Base-by-base conservation (phyloP, 1,139 yeast genomes). In the Geotrichum fermentans region DNA sequence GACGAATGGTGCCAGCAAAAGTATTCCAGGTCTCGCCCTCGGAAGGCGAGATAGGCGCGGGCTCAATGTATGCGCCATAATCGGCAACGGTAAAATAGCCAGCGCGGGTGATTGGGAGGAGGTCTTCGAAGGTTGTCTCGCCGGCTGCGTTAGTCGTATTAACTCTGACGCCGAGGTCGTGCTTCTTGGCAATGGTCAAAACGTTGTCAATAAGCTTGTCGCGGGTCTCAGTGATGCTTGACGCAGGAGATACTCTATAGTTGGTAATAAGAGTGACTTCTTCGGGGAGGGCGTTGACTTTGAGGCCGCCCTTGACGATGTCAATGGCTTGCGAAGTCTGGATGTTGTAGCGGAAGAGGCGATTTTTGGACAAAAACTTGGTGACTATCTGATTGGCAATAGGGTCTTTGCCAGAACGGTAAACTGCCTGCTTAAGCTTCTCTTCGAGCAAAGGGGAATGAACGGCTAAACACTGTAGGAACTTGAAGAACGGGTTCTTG, bases 201-300 rank as follows among this genome's bases (percentile, higher is more conserved):
- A 77, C 67, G 47, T 72, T 67, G 0, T 57, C 55, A 16, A 72
- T 52, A 29, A 77, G 61, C 51, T 72, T 71, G 2, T 67, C 58
- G 14, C 68, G 57, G 1, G 77, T 71, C 14, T 67, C 66, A 3
- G 62, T 62, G 1, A 75, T 73, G 8, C 70, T 55, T 30, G 75
- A 73, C 45, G 76, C 81, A 17, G 75, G 64, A 2, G 79, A 74
- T 47, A 80, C 72, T 54, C 87, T 69, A 53, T 77, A 79, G 60
- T 81, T 80, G 39, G 81, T 71, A 41, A 73, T 59, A 14, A 79
- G 67, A 4, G 70, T 67, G 3, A 76, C 81, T 51, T 70, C 72
- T 59, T 83, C 90, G 1, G 92, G 90, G 45, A 83, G 68, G 1
- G 87, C 87, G 60, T 82, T 82, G 20, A 78, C 68, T 61, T 82